Evolutionary conservation across 164 flowering plant genomes (phyloP).

Genomic region (Malania oleifera): DNA sequence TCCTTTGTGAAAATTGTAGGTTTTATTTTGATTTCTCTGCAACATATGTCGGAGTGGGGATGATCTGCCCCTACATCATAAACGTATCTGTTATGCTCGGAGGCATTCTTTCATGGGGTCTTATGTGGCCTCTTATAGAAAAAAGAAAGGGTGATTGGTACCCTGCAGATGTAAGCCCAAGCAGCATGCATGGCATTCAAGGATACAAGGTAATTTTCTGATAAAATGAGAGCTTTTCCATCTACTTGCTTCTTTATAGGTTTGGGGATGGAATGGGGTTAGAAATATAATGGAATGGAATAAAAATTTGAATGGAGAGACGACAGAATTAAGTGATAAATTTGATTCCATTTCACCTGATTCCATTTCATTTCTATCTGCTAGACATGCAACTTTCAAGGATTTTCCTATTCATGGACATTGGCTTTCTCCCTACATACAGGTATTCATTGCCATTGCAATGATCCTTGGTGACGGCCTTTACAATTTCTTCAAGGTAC

Average conservation of each 20-base stretch:
- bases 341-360: too few relatives aligned
- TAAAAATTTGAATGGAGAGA: too few relatives aligned
- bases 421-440: not conserved
- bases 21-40: constrained; percentile 12
- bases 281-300: too few relatives aligned
- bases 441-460: constrained; percentile 11
- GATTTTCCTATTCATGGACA: not conserved
- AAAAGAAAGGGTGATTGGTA: constrained; percentile 7
- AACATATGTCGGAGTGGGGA: constrained; percentile 11
- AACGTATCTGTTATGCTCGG: constrained; percentile 3
- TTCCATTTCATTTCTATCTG: not conserved
- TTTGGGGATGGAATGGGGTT: too few relatives aligned
- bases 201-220: constrained; percentile 4
- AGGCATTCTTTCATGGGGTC: constrained; percentile 10
- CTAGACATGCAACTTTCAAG: not conserved
- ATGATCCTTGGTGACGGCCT: constrained; percentile 13
- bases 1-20: not conserved
- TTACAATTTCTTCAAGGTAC: constrained; percentile 10
- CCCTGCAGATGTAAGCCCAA: not conserved
- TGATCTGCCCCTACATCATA: constrained; percentile 10
- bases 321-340: too few relatives aligned
- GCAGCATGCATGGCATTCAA: constrained; percentile 9
- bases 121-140: constrained; percentile 13
- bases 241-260: not conserved
- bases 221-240: not conserved